These are phyloP conservation scores for Fusarium hainanense DNA, from an alignment of 2,329 filamentous ascomycete genomes.

Conservation along the genomic window DNA sequence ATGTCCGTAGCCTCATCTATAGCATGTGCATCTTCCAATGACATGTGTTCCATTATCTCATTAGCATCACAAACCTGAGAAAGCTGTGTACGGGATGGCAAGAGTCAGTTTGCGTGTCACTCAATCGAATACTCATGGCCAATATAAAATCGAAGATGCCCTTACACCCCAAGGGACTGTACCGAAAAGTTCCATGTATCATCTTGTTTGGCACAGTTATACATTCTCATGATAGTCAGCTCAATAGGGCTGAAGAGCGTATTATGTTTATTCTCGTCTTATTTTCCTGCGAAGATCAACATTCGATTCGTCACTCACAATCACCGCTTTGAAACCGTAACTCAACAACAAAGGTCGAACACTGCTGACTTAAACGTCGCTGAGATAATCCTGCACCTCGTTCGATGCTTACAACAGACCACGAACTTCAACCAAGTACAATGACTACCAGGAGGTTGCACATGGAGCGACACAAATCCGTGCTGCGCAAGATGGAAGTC, in stretches of 20 bases:
- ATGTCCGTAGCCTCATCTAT: not conserved
- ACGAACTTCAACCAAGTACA: not conserved
- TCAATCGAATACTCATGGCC: not conserved
- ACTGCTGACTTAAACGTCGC: not conserved
- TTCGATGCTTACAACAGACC: not conserved
- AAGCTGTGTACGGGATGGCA: not conserved
- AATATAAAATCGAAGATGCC: not conserved
- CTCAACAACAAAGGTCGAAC: not conserved
- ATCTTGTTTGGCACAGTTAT: not conserved
- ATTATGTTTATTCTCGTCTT: slow-evolving; percentile 15
- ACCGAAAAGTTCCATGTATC: not conserved
- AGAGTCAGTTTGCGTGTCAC: not conserved
- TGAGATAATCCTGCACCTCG: not conserved
- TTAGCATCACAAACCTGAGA: not conserved
- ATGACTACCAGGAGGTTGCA: not conserved
- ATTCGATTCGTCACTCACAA: not conserved
- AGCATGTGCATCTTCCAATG: not conserved
- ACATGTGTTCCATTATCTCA: not conserved
- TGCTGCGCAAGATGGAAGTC: not conserved
- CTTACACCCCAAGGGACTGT: not conserved
- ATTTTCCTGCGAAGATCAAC: not conserved
- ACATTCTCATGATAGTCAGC: not conserved
- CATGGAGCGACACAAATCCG: not conserved
- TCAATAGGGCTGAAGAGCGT: not conserved
- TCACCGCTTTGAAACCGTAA: not conserved